phyloP scores from a whole-genome alignment of 345 rosid genomes.

The Populus nigra region DNA sequence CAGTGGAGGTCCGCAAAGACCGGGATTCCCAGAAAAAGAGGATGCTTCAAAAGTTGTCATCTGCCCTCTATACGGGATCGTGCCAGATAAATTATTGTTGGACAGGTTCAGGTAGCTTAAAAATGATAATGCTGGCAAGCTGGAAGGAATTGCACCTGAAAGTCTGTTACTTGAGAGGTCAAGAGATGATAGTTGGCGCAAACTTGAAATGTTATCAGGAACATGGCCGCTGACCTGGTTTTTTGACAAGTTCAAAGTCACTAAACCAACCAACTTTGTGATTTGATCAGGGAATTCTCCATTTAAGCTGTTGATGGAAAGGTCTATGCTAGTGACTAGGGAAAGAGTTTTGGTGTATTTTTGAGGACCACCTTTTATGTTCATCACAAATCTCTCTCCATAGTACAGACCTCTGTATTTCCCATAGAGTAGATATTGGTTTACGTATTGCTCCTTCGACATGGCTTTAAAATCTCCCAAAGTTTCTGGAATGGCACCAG shows the following conservation, averaged over 20 bases:
- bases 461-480: slow-evolving; percentile 42
- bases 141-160: slow-evolving; percentile 41
- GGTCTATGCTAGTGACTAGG: slow-evolving; percentile 45
- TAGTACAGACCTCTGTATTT: slow-evolving; percentile 27
- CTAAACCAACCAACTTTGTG: slow-evolving; percentile 33
- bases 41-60: slow-evolving; percentile 35
- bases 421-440: slow-evolving; percentile 34
- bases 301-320: slow-evolving; percentile 32
- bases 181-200: slow-evolving; percentile 42
- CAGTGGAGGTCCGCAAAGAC: slow-evolving; percentile 46
- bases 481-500: slow-evolving; percentile 36
- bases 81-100: slow-evolving; percentile 33
- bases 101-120: slow-evolving; percentile 39
- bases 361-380: slow-evolving; percentile 23
- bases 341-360: slow-evolving; percentile 44
- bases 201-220: slow-evolving; percentile 32
- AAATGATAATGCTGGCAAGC: slow-evolving; percentile 37
- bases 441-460: slow-evolving; percentile 22
- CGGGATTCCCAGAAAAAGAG: slow-evolving; percentile 35
- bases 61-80: slow-evolving; percentile 35
- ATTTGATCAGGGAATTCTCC: slow-evolving; percentile 40
- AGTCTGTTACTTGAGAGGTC: slow-evolving; percentile 48
- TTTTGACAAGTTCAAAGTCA: slow-evolving; percentile 39
- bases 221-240: slow-evolving; percentile 34
- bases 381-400: slow-evolving; percentile 38